Conservation (phyloP, 768 basidiomycete species). For the Trametes gibbosa region DNA sequence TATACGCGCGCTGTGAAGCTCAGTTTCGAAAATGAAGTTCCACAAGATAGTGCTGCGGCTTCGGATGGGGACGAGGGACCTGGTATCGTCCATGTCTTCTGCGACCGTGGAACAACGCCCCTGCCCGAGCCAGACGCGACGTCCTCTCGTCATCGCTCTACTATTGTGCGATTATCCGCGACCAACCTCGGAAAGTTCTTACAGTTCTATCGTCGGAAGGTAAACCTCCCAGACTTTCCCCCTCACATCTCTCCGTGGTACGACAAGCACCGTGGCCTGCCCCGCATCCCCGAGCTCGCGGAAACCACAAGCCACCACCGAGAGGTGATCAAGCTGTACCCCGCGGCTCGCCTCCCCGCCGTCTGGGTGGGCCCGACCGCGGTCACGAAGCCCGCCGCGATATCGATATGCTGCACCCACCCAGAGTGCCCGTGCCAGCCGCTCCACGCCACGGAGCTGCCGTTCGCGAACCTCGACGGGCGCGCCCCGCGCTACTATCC, state of each 20-base stretch:
- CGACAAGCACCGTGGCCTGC: conserved; percentile 8
- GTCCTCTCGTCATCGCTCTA: not conserved
- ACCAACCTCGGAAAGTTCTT: conserved; percentile 4
- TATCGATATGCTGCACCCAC: conserved; percentile 9
- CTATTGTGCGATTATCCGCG: conserved; percentile 1
- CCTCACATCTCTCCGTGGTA: conserved; percentile 7
- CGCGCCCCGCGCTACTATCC: conserved; percentile 21
- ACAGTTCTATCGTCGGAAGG: conserved; percentile 14
- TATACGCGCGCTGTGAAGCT: conserved; percentile 15
- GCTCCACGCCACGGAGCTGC: conserved; percentile 3
- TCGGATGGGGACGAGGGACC: not conserved
- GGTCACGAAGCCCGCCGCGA: conserved; percentile 11
- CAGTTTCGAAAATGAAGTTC: conserved; percentile 3
- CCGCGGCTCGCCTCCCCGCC: conserved; percentile 20
- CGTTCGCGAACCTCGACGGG: conserved; percentile 3
- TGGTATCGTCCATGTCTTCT: not conserved
- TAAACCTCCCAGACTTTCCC: conserved; percentile 20
- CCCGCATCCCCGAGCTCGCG: conserved; percentile 6
- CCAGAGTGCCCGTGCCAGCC: not conserved
- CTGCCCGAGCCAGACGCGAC: not conserved
- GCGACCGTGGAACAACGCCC: not conserved
- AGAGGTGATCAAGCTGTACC: conserved; percentile 13
- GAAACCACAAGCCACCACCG: conserved; percentile 6
- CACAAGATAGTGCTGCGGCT: not conserved
- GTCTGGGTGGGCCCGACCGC: conserved; percentile 8